Evolutionary conservation across 2,329 filamentous ascomycete genomes (phyloP).

Genomic region (Magnaporthiopsis rhizophila): DNA sequence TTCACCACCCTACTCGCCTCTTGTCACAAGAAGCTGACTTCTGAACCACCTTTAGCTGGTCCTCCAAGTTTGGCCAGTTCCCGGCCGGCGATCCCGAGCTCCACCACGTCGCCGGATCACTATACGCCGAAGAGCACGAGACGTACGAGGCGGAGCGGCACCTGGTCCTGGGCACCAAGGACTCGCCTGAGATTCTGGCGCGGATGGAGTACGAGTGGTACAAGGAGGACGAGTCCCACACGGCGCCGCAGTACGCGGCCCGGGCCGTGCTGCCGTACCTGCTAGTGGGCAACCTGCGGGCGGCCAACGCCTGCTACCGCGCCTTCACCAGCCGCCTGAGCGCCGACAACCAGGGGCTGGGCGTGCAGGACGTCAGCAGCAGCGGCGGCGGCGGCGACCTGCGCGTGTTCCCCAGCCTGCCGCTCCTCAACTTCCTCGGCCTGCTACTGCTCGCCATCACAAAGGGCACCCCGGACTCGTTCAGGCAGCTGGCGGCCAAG

Average conservation of each 20-base stretch:
- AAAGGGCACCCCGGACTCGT: constrained; percentile 69
- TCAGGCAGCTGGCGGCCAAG: constrained; percentile 71
- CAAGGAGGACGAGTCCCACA: constrained; percentile 77
- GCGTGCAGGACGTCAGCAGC: constrained; percentile 73
- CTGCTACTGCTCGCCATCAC: constrained; percentile 78
- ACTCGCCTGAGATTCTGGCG: constrained; percentile 73
- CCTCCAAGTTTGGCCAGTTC: constrained; percentile 73
- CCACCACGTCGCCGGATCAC: constrained; percentile 80
- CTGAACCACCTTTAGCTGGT: constrained; percentile 56
- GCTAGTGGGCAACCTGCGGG: constrained; percentile 80
- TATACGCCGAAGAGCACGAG: constrained; percentile 91
- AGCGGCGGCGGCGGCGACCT: constrained; percentile 60
- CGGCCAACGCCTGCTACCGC: constrained; percentile 74
- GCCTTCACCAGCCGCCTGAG: constrained; percentile 64
- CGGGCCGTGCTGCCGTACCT: constrained; percentile 88
- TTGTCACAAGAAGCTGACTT: neutral
- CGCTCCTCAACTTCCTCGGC: constrained; percentile 90
- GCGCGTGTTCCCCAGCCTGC: constrained; percentile 80
- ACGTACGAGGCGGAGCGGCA: constrained; percentile 91
- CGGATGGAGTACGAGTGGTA: constrained; percentile 93
- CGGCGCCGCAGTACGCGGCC: constrained; percentile 76
- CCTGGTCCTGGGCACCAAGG: constrained; percentile 78
- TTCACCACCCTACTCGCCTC: neutral
- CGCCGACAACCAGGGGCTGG: constrained; percentile 47
- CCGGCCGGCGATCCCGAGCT: constrained; percentile 90